phyloP scores from a whole-genome alignment of 805 yeast genomes.

The Pichia deserticola region DNA sequence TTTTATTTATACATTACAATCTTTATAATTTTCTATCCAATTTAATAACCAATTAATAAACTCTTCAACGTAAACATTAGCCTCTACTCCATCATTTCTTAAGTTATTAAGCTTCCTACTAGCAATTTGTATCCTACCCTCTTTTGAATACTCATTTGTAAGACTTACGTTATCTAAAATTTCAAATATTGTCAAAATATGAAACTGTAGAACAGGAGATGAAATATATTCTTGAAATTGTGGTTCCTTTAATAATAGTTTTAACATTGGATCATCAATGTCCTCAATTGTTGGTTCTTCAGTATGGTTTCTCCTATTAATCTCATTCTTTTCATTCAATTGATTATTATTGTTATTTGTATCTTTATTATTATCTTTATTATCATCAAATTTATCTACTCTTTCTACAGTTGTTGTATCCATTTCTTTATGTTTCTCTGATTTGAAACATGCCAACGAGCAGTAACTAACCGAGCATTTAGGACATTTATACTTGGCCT shows the following conservation, averaged over 20 bases:
- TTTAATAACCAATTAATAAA: constrained; percentile 28
- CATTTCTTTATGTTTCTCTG: constrained; percentile 30
- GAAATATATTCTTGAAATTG: constrained; percentile 38
- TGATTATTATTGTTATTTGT: too few species aligned
- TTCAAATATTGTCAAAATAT: constrained; percentile 41
- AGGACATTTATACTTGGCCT: constrained; percentile 42
- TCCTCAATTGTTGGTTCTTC: too few species aligned
- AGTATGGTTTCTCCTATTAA: not conserved
- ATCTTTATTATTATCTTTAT: not conserved
- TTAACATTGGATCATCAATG: constrained; percentile 21
- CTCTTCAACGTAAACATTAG: constrained; percentile 64
- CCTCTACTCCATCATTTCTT: constrained; percentile 57
- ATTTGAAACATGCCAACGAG: constrained; percentile 54
- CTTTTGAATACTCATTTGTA: constrained; percentile 43
- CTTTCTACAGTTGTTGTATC: constrained; percentile 1
- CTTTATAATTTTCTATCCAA: constrained; percentile 8
- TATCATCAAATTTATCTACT: not conserved
- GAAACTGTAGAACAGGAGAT: constrained; percentile 49
- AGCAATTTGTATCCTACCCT: constrained; percentile 52
- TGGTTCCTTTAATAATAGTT: constrained; percentile 32
- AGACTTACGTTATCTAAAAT: constrained; percentile 40
- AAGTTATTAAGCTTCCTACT: constrained; percentile 53
- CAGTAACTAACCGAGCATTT: constrained; percentile 44
- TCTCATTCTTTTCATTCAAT: not conserved
- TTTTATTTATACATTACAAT: not conserved